Conservation (phyloP, 1,284 basidiomycete species). For the Rhodotorula sp. region DNA sequence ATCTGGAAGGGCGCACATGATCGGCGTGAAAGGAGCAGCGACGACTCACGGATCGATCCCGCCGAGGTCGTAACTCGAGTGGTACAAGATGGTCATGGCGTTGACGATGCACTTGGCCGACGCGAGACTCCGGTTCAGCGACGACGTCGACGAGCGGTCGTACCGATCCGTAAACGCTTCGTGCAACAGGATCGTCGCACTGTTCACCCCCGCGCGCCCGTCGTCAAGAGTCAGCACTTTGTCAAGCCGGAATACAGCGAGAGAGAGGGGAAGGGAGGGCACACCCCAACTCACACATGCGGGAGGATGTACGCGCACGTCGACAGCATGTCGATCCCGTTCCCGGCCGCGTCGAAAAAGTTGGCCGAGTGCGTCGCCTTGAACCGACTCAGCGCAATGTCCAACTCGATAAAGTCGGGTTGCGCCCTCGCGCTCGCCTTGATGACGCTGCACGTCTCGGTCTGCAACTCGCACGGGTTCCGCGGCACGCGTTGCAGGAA, state of each 20-base stretch:
- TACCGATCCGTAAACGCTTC: constrained; percentile 29
- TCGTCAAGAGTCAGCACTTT: too few relatives aligned
- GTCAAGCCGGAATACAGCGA: background rate
- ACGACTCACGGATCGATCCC: constrained; percentile 31
- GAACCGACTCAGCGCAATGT: constrained; percentile 32
- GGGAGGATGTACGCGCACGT: constrained; percentile 35
- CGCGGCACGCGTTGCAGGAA: constrained; percentile 34
- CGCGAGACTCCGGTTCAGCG: constrained; percentile 22
- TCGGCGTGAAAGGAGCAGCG: too few relatives aligned
- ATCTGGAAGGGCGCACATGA: too few relatives aligned
- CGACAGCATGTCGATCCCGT: constrained; percentile 30
- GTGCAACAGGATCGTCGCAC: constrained; percentile 39
- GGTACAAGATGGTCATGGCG: constrained; percentile 30
- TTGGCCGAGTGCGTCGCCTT: constrained; percentile 25
- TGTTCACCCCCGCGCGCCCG: background rate
- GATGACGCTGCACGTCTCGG: constrained; percentile 13
- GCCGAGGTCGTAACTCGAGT: constrained; percentile 28
- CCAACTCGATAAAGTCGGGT: constrained; percentile 33
- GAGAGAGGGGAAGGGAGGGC: background rate
- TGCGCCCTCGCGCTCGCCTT: constrained; percentile 11
- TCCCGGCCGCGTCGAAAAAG: constrained; percentile 20
- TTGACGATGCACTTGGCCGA: constrained; percentile 39
- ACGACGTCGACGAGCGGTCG: constrained; percentile 26
- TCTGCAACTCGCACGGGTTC: constrained; percentile 5
- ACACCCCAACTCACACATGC: constrained; percentile 39